These are phyloP conservation scores for Vicia sativa DNA, from an alignment of 306 rosid species.

Conservation along the genomic window DNA sequence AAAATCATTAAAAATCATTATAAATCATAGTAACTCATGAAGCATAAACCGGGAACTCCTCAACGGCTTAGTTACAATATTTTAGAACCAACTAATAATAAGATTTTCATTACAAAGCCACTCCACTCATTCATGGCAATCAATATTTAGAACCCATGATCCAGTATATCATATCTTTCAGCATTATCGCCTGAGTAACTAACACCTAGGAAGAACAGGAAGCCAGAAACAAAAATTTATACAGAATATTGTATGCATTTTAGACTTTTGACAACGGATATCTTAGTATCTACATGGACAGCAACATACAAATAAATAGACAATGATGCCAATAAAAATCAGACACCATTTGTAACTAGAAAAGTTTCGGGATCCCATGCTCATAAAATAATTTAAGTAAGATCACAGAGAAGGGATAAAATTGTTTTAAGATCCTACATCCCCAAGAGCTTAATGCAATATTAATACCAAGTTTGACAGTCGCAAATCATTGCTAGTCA, in stretches of 20 bases:
- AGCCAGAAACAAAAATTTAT: constrained; percentile 30
- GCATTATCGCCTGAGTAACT: constrained; percentile 21
- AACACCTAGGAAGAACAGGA: constrained; percentile 27
- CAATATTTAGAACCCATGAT: constrained; percentile 9
- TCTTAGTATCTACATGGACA: constrained; percentile 4
- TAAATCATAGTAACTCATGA: neutral
- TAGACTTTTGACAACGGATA: neutral
- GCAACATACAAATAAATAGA: constrained; percentile 11
- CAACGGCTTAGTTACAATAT: neutral
- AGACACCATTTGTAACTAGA: constrained; percentile 1
- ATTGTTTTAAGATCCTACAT: constrained; percentile 2
- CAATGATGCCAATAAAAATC: neutral
- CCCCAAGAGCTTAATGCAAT: constrained; percentile 8
- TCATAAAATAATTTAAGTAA: no score
- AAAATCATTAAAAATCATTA: neutral
- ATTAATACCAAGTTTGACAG: neutral
- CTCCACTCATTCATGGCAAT: constrained; percentile 11
- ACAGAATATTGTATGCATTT: constrained; percentile 3
- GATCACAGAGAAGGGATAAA: neutral
- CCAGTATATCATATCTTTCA: neutral
- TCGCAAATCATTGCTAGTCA: neutral
- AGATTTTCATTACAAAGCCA: neutral
- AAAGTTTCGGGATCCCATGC: neutral
- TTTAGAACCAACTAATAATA: constrained; percentile 27
- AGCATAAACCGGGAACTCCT: neutral